These are phyloP conservation scores for Rhodosporidiobolus sp. DNA, from an alignment of 768 basidiomycete genomes.

Conservation along the genomic window DNA sequence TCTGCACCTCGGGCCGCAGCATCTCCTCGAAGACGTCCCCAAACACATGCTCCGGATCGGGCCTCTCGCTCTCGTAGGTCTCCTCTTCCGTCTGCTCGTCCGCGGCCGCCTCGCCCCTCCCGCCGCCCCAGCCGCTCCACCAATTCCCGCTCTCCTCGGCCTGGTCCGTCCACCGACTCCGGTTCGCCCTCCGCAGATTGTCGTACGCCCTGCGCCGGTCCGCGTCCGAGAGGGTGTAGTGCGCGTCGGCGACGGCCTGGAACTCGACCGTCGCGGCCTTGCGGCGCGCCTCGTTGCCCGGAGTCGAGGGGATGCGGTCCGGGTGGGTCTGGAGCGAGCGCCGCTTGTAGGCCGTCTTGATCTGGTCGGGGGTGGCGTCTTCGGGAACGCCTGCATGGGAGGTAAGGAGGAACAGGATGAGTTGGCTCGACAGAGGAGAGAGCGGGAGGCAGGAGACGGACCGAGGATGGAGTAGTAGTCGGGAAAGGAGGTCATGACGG, in stretches of 20 bases:
- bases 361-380: slow-evolving; percentile 22
- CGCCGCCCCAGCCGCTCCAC: slow-evolving; percentile 25
- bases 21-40: slow-evolving; percentile 39
- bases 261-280: slow-evolving; percentile 33
- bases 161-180: not conserved
- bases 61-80: slow-evolving; percentile 10
- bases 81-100: not conserved
- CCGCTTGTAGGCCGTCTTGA: slow-evolving; percentile 41
- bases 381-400: slow-evolving; percentile 16
- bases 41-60: slow-evolving; percentile 39
- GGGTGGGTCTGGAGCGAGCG: slow-evolving; percentile 37
- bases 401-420: not conserved
- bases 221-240: slow-evolving; percentile 27
- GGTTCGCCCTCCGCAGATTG: slow-evolving; percentile 11
- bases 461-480: slow-evolving; percentile 40
- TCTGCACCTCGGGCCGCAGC: slow-evolving; percentile 33
- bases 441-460: not conserved
- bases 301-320: slow-evolving; percentile 34
- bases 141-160: slow-evolving; percentile 1
- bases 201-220: slow-evolving; percentile 26
- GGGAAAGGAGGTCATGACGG: slow-evolving; percentile 19
- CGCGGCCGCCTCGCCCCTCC: not conserved
- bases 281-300: slow-evolving; percentile 12
- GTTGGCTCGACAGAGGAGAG: not conserved
- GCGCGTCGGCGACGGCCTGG: slow-evolving; percentile 39